These are phyloP conservation scores for Coemansia sp. DNA, from an alignment of 192 early-diverging fungal species.

Conservation along the genomic window DNA sequence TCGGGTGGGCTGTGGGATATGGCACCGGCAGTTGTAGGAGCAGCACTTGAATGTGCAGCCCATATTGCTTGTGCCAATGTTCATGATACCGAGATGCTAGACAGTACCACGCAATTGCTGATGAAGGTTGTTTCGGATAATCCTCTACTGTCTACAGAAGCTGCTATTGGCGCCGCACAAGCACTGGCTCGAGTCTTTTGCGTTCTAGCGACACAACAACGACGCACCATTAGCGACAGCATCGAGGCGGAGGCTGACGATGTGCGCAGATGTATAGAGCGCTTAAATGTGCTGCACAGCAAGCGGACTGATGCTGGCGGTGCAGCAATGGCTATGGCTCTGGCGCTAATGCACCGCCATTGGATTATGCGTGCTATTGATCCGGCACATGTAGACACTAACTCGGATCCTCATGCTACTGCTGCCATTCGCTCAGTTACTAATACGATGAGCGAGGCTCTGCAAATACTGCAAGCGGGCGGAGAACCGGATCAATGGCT, in stretches of 20 bases:
- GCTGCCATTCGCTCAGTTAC: slow-evolving; percentile 25
- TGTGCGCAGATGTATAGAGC: slow-evolving; percentile 35
- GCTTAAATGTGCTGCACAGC: slow-evolving; percentile 21
- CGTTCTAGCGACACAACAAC: slow-evolving; percentile 3
- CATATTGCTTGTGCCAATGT: slow-evolving; percentile 12
- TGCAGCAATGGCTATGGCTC: slow-evolving; percentile 19
- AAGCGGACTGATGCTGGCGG: slow-evolving; percentile 3
- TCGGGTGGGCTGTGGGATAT: too few species aligned
- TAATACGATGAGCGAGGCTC: slow-evolving; percentile 14
- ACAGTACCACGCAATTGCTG: slow-evolving; percentile 19
- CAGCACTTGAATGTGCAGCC: slow-evolving; percentile 32
- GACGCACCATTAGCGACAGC: slow-evolving; percentile 11
- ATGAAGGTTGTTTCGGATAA: slow-evolving; percentile 6
- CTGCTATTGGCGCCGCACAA: background rate
- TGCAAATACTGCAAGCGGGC: slow-evolving; percentile 3
- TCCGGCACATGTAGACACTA: slow-evolving; percentile 28
- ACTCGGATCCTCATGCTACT: slow-evolving; percentile 18
- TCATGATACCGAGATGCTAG: slow-evolving; percentile 18
- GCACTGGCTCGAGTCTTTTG: slow-evolving; percentile 17
- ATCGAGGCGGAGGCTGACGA: slow-evolving; percentile 25
- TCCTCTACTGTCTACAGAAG: slow-evolving; percentile 2
- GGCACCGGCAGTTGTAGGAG: slow-evolving; percentile 10
- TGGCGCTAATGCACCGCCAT: slow-evolving; percentile 37
- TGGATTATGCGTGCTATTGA: slow-evolving; percentile 29
- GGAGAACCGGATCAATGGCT: slow-evolving; percentile 11